phyloP scores from a whole-genome alignment of 345 rosid species.

The Ceriops zippeliana region DNA sequence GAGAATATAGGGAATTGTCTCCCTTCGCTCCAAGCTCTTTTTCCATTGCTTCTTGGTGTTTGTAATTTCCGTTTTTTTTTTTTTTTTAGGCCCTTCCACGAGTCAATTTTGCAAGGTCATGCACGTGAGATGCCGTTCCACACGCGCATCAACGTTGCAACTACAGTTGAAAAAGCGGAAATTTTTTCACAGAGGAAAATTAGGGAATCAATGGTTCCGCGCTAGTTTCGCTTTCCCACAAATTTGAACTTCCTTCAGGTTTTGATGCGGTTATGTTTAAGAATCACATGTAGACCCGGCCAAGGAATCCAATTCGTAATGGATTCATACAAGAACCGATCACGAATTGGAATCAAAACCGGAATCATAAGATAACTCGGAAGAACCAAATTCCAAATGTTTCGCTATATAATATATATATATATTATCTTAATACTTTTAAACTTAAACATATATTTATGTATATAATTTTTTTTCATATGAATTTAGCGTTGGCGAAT shows the following conservation, averaged over 20 bases:
- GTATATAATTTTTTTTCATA: no score
- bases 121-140: conserved; percentile 24
- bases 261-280: neutral
- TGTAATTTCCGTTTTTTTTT: neutral
- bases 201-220: neutral
- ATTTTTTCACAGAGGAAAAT: neutral
- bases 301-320: no score
- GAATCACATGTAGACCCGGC: no score
- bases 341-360: no score
- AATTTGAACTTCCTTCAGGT: conserved; percentile 6
- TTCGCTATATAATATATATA: no score
- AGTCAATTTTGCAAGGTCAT: conserved; percentile 17
- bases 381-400: no score
- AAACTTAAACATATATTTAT: no score
- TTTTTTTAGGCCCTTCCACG: neutral
- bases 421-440: no score
- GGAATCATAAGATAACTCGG: no score
- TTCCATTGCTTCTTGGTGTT: conserved; percentile 4
- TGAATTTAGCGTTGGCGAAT: no score
- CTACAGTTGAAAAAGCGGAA: conserved; percentile 3
- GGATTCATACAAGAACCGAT: no score
- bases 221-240: neutral
- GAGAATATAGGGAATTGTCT: conserved; percentile 41
- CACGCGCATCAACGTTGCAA: conserved; percentile 27
- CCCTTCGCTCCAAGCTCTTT: conserved; percentile 11